Percentiles rank a stretch among this genome's conserved stretches.
These are phyloP conservation scores for Singerocomus inundabilis DNA, from an alignment of 1,284 basidiomycete genomes.

Conservation along the genomic window DNA sequence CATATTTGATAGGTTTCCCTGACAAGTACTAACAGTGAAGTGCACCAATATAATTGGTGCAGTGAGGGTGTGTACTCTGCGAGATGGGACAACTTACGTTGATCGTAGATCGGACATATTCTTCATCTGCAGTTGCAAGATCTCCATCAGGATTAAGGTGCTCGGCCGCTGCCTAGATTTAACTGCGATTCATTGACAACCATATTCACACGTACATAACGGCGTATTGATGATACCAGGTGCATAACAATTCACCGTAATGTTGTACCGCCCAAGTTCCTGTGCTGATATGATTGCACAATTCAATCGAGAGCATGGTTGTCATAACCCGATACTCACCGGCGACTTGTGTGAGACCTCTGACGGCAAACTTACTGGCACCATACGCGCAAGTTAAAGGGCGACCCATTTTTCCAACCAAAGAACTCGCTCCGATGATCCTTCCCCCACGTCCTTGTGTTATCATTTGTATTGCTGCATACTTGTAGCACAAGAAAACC, in stretches of 20 bases:
- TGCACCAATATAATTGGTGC: neutral
- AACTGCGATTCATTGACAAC: neutral
- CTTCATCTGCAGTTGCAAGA: conserved; percentile 1
- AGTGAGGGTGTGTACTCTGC: neutral
- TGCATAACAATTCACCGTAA: conserved; percentile 25
- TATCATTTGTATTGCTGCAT: conserved; percentile 35
- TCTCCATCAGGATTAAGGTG: neutral
- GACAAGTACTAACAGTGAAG: neutral
- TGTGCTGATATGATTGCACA: conserved; percentile 7
- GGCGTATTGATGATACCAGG: conserved; percentile 15
- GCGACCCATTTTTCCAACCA: conserved; percentile 18
- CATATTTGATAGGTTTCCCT: neutral
- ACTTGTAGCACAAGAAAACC: conserved; percentile 33
- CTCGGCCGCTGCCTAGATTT: neutral
- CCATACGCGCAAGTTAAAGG: conserved; percentile 10
- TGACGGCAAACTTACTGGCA: conserved; percentile 34
- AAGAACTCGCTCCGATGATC: conserved; percentile 36
- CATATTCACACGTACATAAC: conserved; percentile 7
- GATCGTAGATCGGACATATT: neutral
- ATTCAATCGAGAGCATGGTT: neutral
- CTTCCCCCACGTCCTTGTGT: conserved; percentile 37
- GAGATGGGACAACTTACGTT: conserved; percentile 2
- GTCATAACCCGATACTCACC: conserved; percentile 8
- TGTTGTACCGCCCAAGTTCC: conserved; percentile 22
- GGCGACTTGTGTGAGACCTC: conserved; percentile 28